These are phyloP conservation scores for Prunus dulcis DNA, from an alignment of 306 rosid species.

Conservation along the genomic window DNA sequence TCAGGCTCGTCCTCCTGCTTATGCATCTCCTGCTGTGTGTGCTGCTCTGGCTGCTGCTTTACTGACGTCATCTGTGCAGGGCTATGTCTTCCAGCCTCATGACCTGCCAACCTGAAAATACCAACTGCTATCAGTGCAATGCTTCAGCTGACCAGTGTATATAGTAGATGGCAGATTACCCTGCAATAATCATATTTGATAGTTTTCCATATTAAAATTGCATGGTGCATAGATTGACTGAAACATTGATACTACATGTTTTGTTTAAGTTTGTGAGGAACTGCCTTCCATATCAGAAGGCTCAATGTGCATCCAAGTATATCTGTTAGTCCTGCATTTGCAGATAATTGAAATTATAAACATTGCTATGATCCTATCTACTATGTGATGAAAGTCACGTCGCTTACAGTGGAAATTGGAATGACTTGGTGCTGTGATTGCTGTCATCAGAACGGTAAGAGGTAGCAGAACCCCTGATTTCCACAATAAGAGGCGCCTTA, in stretches of 20 bases:
- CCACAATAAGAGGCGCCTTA: background rate
- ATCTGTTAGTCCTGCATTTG: background rate
- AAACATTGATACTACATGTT: background rate
- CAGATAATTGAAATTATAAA: background rate
- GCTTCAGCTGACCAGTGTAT: too few species aligned
- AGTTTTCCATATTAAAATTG: background rate
- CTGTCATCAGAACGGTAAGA: constrained; percentile 32
- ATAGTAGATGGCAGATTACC: too few species aligned
- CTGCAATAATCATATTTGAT: too few species aligned
- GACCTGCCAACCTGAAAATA: constrained; percentile 38
- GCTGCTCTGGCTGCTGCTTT: constrained; percentile 18
- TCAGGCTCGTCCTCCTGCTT: background rate
- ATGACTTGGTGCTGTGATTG: constrained; percentile 40
- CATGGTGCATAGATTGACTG: background rate
- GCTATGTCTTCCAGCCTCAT: constrained; percentile 34
- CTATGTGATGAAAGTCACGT: background rate
- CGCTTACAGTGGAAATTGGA: constrained; percentile 62
- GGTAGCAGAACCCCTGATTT: background rate
- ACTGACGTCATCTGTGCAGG: constrained; percentile 19
- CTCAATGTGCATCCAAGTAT: background rate
- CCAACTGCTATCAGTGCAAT: background rate
- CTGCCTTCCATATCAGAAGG: background rate
- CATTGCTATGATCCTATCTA: background rate
- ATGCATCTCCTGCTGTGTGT: constrained; percentile 6
- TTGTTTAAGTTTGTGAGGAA: background rate